Conservation (phyloP, 2,329 filamentous ascomycete species). For the Aspergillus persii region DNA sequence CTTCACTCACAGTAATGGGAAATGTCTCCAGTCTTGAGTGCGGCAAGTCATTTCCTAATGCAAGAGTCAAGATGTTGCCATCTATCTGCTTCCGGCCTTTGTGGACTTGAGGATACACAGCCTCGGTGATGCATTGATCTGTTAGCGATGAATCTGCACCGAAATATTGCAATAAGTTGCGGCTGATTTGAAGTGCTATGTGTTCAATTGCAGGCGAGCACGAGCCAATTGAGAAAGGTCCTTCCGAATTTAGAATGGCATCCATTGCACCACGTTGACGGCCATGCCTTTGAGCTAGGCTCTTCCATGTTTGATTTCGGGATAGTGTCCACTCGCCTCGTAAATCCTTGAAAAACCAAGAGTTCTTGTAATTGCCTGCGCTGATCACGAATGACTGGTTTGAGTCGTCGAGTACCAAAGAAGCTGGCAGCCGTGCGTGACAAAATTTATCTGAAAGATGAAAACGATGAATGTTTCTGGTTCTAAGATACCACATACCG, state of each 20-base stretch:
- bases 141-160: constrained; percentile 50
- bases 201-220: constrained; percentile 27
- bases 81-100: constrained; percentile 2
- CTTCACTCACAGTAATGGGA: constrained; percentile 26
- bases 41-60: constrained; percentile 21
- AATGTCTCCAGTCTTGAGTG: constrained; percentile 17
- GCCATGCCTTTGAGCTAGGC: constrained; percentile 37
- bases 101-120: not conserved
- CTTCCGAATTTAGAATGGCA: constrained; percentile 51
- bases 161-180: constrained; percentile 60
- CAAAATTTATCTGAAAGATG: constrained; percentile 24
- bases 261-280: constrained; percentile 54
- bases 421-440: constrained; percentile 7
- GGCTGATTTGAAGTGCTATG: constrained; percentile 54
- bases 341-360: constrained; percentile 25
- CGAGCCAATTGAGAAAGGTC: constrained; percentile 43
- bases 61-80: constrained; percentile 48
- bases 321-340: constrained; percentile 22
- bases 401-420: constrained; percentile 19
- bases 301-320: constrained; percentile 24
- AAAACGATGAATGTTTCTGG: constrained; percentile 46
- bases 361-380: constrained; percentile 3
- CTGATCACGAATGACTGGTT: constrained; percentile 16
- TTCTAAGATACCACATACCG: constrained; percentile 37
- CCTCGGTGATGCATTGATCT: constrained; percentile 15